phyloP scores from a whole-genome alignment of 1,284 basidiomycete genomes.

The Inonotus hispidus region DNA sequence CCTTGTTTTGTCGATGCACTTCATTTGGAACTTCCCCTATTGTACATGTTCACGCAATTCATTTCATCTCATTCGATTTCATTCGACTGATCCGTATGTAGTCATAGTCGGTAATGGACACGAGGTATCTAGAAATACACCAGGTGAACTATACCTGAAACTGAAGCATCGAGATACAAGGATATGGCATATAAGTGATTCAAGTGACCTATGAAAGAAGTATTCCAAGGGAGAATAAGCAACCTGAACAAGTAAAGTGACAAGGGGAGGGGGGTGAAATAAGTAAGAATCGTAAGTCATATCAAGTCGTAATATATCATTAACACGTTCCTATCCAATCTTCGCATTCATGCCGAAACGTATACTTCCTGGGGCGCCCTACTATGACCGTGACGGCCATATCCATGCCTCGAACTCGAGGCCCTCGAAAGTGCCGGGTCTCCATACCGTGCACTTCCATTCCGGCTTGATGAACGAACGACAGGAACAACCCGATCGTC shows the following conservation, averaged over 20 bases:
- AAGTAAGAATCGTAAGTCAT: neutral
- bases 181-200: neutral
- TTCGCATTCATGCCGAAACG: neutral
- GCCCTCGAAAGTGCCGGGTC: constrained; percentile 1
- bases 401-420: constrained; percentile 6
- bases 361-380: constrained; percentile 1
- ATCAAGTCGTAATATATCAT: neutral
- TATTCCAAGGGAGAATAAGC: neutral
- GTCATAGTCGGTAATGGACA: neutral
- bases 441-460: neutral
- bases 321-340: neutral
- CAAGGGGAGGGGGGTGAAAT: neutral
- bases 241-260: neutral
- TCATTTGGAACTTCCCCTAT: neutral
- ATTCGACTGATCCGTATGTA: neutral
- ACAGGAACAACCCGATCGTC: constrained; percentile 5
- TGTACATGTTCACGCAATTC: neutral
- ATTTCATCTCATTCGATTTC: neutral
- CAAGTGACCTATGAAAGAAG: neutral
- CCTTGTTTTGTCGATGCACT: neutral
- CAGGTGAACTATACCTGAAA: neutral
- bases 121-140: neutral
- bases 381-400: neutral
- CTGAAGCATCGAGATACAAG: neutral
- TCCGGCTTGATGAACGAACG: constrained; percentile 2